These are phyloP conservation scores for Cylindrodendrum hubeiense DNA, from an alignment of 2,329 filamentous ascomycete genomes.

Conservation along the genomic window DNA sequence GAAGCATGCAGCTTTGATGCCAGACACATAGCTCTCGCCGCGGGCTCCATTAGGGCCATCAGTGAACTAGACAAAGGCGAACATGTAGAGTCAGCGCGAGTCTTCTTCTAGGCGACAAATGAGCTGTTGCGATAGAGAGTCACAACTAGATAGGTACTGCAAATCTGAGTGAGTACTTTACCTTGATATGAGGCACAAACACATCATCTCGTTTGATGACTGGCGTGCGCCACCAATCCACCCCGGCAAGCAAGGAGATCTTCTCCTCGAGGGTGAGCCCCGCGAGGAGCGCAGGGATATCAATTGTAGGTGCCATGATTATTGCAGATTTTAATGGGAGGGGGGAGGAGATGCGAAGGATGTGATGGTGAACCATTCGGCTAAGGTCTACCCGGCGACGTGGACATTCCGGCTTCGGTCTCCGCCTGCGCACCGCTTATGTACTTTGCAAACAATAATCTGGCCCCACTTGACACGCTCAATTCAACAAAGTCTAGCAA, in stretches of 20 bases:
- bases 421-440: background rate
- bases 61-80: background rate
- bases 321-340: background rate
- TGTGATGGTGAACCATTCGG: background rate
- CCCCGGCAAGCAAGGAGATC: background rate
- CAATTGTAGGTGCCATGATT: background rate
- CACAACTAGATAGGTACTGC: background rate
- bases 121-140: too few relatives aligned
- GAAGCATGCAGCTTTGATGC: constrained; percentile 42
- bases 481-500: background rate
- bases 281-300: background rate
- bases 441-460: background rate
- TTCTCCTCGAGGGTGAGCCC: constrained; percentile 17
- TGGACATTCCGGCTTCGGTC: background rate
- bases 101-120: too few relatives aligned
- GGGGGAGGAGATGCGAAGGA: background rate
- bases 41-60: constrained; percentile 47
- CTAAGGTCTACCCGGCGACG: background rate
- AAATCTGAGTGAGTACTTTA: background rate
- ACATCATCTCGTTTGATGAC: constrained; percentile 13
- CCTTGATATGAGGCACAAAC: constrained; percentile 26
- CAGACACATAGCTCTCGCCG: constrained; percentile 38
- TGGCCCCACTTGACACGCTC: background rate
- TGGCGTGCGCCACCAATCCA: constrained; percentile 29
- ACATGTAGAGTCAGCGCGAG: too few relatives aligned